Conservation (phyloP, 371 early-diverging fungal genomes). For the Mortierella sp. region DNA sequence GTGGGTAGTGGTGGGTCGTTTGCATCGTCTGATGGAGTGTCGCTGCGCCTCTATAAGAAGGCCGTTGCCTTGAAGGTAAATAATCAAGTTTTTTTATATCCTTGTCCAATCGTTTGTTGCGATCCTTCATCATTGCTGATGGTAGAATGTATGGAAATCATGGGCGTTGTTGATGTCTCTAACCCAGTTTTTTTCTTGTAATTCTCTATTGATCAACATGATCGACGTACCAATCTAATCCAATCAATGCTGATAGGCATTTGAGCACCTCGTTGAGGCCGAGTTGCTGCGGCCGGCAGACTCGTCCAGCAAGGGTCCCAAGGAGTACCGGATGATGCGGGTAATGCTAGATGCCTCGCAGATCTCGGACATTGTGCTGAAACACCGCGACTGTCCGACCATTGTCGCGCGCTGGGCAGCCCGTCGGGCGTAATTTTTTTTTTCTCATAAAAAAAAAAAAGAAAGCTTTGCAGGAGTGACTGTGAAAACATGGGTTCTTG, state of each 20-base stretch:
- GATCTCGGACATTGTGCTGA: slow-evolving; percentile 73
- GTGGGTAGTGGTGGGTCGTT: slow-evolving; percentile 29
- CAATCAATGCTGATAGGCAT: slow-evolving; percentile 72
- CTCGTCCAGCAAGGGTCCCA: slow-evolving; percentile 76
- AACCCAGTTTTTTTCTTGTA: not conserved
- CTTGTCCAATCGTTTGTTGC: not conserved
- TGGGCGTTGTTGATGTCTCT: not conserved
- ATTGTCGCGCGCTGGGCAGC: slow-evolving; percentile 70
- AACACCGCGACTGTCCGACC: slow-evolving; percentile 68
- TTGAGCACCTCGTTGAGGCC: slow-evolving; percentile 79
- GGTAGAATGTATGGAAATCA: not conserved
- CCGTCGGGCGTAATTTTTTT: slow-evolving; percentile 12
- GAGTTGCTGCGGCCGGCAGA: slow-evolving; percentile 80
- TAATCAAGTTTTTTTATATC: not conserved
- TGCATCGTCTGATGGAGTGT: slow-evolving; percentile 62
- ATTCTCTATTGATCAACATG: not conserved
- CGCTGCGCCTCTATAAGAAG: slow-evolving; percentile 82
- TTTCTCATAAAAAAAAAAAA: not conserved
- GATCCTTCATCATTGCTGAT: not conserved
- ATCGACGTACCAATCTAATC: not conserved
- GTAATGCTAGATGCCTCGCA: slow-evolving; percentile 81
- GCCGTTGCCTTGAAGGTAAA: slow-evolving; percentile 86
- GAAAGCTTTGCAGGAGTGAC: slow-evolving; percentile 9
- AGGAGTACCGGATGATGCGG: slow-evolving; percentile 89
- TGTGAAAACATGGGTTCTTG: not conserved